A percentile compares a stretch with the other conserved stretches of the same genome.
These are phyloP conservation scores for Cryptococcus sp. DNA, from an alignment of 1,284 basidiomycete species.

Conservation along the genomic window DNA sequence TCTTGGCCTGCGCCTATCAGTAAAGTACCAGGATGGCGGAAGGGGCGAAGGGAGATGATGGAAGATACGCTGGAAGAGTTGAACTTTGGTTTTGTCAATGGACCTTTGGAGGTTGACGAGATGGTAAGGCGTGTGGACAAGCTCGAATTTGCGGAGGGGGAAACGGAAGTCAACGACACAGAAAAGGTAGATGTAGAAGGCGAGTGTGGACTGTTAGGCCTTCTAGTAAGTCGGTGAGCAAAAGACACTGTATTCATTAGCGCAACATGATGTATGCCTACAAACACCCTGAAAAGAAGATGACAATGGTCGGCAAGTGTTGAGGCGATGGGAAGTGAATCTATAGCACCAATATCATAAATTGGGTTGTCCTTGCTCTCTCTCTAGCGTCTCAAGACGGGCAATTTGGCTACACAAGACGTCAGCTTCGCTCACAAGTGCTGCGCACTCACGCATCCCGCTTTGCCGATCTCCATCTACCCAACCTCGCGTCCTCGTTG, in stretches of 20 bases:
- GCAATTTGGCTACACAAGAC: constrained; percentile 49
- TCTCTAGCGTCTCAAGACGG: constrained; percentile 52
- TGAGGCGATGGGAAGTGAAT: background rate
- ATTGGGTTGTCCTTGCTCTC: constrained; percentile 36
- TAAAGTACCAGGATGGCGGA: constrained; percentile 33
- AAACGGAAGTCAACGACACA: too few species aligned
- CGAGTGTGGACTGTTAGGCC: background rate
- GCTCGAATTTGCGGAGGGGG: too few species aligned
- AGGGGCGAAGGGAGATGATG: constrained; percentile 38
- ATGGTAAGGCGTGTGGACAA: background rate
- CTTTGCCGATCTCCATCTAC: constrained; percentile 88
- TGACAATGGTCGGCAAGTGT: background rate
- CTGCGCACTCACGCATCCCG: constrained; percentile 67
- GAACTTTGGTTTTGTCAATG: constrained; percentile 2
- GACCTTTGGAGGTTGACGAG: constrained; percentile 1
- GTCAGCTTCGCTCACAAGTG: constrained; percentile 1
- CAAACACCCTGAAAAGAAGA: too few species aligned
- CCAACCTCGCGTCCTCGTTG: constrained; percentile 86
- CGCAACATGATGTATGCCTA: background rate
- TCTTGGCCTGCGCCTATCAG: constrained; percentile 27
- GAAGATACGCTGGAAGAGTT: constrained; percentile 38
- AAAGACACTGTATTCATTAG: background rate
- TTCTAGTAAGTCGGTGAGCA: background rate
- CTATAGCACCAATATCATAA: background rate
- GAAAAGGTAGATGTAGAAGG: background rate